Evolutionary conservation across 73 alveolate genomes (phyloP), one percentile per base, ranked within the genome.

Genomic region (Paramecium biaurelia): DNA sequence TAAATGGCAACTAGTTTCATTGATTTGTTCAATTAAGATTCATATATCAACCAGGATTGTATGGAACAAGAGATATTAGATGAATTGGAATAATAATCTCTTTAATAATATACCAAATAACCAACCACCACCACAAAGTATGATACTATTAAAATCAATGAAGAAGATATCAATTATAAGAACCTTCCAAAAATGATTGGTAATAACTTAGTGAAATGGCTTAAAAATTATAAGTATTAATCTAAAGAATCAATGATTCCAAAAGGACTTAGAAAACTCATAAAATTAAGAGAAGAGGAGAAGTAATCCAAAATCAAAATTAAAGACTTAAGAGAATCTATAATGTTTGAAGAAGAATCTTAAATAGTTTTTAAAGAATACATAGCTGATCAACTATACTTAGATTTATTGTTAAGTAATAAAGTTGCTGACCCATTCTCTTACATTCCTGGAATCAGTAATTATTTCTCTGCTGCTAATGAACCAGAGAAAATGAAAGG

Each of bases 401-500:
- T 63, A 12, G 84, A 63, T 63, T n/a, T 63, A 32, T 23, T 63
- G 21, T 63, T 24, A 26, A 63, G 84, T 63, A 63, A 63, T 26
- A 63, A 63, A 63, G 84, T 63, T 30, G 49, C 41, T 30, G 41
- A 63, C 6, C 84, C 84, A 2, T 30, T 63, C 6, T 32, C 45
- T 5, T 63, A 30, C 11, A 32, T 63, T 12, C 84, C 84, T 5
- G 84, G 84, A 26, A 63, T 63, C 20, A 30, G 84, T 24, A 63
- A 63, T 63, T 63, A 63, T 24, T 63, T 2, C 2, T 63, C 84
- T 1, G 84, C 84, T 3, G 84, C 84, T 63, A 10, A 63, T 6
- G 84, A 63, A n/a, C 84, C 84, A 12, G 21, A 63, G 12, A 63
- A 63, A 26, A 63, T 63, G 84, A 63, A 63, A 32, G 49, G 84